Evolutionary conservation across 371 early-diverging fungal genomes (phyloP).

Genomic region (Phascolomyces articulosus): DNA sequence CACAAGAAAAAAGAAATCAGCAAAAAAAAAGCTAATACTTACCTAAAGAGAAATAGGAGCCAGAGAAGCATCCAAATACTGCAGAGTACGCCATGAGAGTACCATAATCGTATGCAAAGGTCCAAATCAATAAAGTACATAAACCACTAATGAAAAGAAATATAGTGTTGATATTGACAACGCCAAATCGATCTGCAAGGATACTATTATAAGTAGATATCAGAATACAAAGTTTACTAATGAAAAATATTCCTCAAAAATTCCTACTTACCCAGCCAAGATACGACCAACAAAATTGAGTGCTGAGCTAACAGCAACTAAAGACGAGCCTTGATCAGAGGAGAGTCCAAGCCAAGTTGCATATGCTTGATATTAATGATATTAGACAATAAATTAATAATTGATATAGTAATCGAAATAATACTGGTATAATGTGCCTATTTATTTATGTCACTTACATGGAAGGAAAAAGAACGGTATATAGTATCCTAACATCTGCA

Average conservation of each 20-base stretch:
- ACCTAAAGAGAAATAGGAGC: conserved; percentile 41
- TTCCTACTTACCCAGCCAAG: conserved; percentile 28
- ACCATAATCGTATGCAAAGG: conserved; percentile 45
- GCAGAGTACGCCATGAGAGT: conserved; percentile 40
- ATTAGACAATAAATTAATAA: background rate
- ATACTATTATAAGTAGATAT: background rate
- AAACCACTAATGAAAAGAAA: conserved; percentile 35
- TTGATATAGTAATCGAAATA: background rate
- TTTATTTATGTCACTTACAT: conserved; percentile 15
- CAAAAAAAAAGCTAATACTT: conserved; percentile 3
- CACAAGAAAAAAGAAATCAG: background rate
- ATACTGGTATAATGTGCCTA: background rate
- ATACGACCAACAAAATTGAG: conserved; percentile 67
- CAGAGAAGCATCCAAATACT: conserved; percentile 46
- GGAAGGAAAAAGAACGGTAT: conserved; percentile 46
- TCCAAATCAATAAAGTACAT: conserved; percentile 53
- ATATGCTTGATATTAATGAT: conserved; percentile 29
- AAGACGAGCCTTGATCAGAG: conserved; percentile 28
- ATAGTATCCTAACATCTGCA: conserved; percentile 38
- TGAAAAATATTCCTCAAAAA: too few relatives aligned
- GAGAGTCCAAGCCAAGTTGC: conserved; percentile 33
- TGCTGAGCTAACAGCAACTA: conserved; percentile 45
- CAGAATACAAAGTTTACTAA: too few relatives aligned
- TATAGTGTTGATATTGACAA: conserved; percentile 39
- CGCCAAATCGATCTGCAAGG: conserved; percentile 51